Conservation (phyloP, 1,139 yeast species). For the Kodamaea sp. region DNA sequence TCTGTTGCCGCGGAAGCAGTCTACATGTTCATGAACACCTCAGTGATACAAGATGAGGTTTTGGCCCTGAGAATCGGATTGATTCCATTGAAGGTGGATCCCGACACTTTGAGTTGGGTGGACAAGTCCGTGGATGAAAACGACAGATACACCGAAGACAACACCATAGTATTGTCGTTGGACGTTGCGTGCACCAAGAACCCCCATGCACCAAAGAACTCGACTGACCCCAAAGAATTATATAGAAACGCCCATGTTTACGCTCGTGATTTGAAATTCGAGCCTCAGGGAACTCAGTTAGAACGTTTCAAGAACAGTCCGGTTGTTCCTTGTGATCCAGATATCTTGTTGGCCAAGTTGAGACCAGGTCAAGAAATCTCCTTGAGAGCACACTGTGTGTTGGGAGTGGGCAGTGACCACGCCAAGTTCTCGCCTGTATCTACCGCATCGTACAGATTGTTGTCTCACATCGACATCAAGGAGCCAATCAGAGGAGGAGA, state of each 20-base stretch:
- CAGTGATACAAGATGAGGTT: slow-evolving; percentile 96
- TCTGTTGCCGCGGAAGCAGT: slow-evolving; percentile 93
- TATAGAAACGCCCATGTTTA: slow-evolving; percentile 85
- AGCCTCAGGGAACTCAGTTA: slow-evolving; percentile 86
- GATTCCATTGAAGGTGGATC: slow-evolving; percentile 86
- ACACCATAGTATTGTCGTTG: slow-evolving; percentile 81
- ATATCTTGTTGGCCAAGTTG: slow-evolving; percentile 84
- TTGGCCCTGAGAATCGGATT: slow-evolving; percentile 93
- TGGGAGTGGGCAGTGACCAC: slow-evolving; percentile 93
- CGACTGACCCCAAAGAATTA: slow-evolving; percentile 80
- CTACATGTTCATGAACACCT: slow-evolving; percentile 88
- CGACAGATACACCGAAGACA: slow-evolving; percentile 78
- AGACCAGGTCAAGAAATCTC: slow-evolving; percentile 97
- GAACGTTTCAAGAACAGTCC: slow-evolving; percentile 69
- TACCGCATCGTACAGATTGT: slow-evolving; percentile 92
- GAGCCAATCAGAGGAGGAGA: slow-evolving; percentile 74
- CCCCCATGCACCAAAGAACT: slow-evolving; percentile 76
- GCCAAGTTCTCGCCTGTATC: slow-evolving; percentile 97
- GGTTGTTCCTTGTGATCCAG: slow-evolving; percentile 80
- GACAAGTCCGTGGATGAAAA: slow-evolving; percentile 64
- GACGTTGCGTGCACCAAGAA: slow-evolving; percentile 83
- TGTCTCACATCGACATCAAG: slow-evolving; percentile 84
- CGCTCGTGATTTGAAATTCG: slow-evolving; percentile 85
- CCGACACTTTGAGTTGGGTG: slow-evolving; percentile 83
- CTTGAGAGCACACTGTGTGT: slow-evolving; percentile 83